These are phyloP conservation scores for Vigna nakashimae DNA, from an alignment of 306 rosid genomes.

Conservation along the genomic window DNA sequence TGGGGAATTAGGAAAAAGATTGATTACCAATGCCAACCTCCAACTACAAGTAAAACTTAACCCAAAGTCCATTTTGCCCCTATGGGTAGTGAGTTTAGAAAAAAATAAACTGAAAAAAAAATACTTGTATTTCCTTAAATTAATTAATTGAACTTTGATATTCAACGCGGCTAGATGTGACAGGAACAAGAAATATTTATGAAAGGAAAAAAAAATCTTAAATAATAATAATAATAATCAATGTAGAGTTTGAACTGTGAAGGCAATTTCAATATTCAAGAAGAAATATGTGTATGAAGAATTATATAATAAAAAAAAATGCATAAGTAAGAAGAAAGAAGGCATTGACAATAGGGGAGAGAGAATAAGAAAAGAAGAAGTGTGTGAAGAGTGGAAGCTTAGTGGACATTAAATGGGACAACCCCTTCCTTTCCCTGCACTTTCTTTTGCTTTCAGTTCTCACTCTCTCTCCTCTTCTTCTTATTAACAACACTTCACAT, in stretches of 20 bases:
- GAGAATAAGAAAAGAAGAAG: neutral
- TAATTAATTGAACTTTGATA: neutral
- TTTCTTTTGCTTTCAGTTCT: conserved; percentile 30
- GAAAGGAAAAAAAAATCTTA: neutral
- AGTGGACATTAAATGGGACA: conserved; percentile 42
- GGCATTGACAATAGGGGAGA: neutral
- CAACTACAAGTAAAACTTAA: neutral
- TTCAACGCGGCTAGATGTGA: conserved; percentile 32
- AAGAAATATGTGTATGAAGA: neutral
- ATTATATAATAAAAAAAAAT: too few relatives aligned
- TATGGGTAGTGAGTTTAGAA: neutral
- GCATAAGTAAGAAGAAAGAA: too few relatives aligned
- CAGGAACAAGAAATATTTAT: neutral
- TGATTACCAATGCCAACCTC: neutral
- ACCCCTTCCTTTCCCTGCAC: conserved; percentile 3
- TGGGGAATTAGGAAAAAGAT: neutral
- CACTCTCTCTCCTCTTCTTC: neutral
- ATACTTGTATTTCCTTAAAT: neutral
- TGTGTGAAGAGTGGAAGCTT: conserved; percentile 17
- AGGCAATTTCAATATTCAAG: neutral
- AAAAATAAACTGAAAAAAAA: neutral
- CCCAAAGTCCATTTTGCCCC: neutral
- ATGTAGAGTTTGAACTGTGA: neutral
- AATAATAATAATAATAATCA: neutral
- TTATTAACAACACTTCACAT: neutral